Evolutionary conservation across 257 asterid species (phyloP), one percentile per base, ranked within the genome.

Genomic region (Plantago elongata): DNA sequence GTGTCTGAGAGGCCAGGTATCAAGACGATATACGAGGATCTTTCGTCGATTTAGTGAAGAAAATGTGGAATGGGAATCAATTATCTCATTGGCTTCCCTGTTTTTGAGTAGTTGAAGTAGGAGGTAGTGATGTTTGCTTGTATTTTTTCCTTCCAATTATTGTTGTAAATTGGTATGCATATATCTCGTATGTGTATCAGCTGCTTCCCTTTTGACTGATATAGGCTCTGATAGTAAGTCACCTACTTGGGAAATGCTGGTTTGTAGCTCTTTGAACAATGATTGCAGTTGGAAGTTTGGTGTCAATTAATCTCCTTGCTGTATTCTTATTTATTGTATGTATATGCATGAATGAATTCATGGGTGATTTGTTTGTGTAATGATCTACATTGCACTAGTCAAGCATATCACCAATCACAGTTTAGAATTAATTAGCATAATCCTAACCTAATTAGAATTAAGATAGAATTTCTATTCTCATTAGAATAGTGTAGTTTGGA

Each of bases 1-100:
- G 95, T 92, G 13, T 76, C 97, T 1, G 96, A 89, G 74, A 81
- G 99, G 78, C 96, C 99, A 4, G 99, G 99, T 9, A 92, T 92
- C 70, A 89, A 92, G 88, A 84, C 87, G 1, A 76, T 89, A 15
- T 92, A 92, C 64, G 99, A 92, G 72, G 99, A 92, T 74, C 88
- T 92, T 13, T 92, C 99, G 0, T 86, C 97, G 37, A 81, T 92
- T 73, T 92, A 89, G 84, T 34, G 75, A 69, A 57, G 61, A 65
- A 17, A 60, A 60, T 40, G 57, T 59, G 64, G 47, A 63, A 58
- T 74, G 94, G 97, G 92, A 72, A 82, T 91, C 87, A 84, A 91
- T 65, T 75, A 74, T 83, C 96, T 91, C 89, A 75, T 88, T 91
- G 88, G 77, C 61, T 55, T 90, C 92, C 90, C 89, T 60, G 66